Percentiles rank a stretch among this genome's conserved stretches.
Evolutionary conservation across 164 flowering plant species (phyloP).

Genomic region (Chimonanthus salicifolius): DNA sequence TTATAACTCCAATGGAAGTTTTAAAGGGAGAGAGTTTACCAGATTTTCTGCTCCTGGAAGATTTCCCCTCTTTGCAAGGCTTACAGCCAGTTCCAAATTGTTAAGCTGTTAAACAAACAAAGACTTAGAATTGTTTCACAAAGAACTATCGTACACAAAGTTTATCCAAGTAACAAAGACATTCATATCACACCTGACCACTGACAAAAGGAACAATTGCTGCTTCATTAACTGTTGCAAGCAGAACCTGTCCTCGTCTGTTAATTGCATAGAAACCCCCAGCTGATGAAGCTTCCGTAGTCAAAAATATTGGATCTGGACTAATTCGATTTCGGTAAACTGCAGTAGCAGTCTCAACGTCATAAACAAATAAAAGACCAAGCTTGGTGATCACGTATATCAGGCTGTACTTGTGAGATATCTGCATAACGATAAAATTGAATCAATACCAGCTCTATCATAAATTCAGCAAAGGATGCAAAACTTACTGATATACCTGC

Average conservation of each 20-base stretch:
- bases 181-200: conserved; percentile 9
- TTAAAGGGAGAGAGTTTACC: conserved; percentile 1
- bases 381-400: conserved; percentile 93
- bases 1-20: not conserved
- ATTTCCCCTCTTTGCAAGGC: conserved; percentile 96
- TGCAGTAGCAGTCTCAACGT: conserved; percentile 90
- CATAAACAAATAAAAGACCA: conserved; percentile 92
- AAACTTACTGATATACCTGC: conserved; percentile 55
- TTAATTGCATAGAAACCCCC: conserved; percentile 97
- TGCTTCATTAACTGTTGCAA: conserved; percentile 47
- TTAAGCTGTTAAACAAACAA: conserved; percentile 4
- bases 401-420: conserved; percentile 80
- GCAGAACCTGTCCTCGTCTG: conserved; percentile 88
- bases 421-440: conserved; percentile 37
- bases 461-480: not conserved
- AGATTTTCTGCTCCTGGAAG: conserved; percentile 58
- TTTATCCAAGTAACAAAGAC: no score
- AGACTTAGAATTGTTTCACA: not conserved
- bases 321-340: conserved; percentile 92
- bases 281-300: conserved; percentile 78
- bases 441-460: not conserved
- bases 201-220: conserved; percentile 10
- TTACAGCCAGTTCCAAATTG: conserved; percentile 74
- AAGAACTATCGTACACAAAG: no score
- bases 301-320: conserved; percentile 96